Conservation (phyloP, 2,329 filamentous ascomycete species). For the Verticillium nubilum region DNA sequence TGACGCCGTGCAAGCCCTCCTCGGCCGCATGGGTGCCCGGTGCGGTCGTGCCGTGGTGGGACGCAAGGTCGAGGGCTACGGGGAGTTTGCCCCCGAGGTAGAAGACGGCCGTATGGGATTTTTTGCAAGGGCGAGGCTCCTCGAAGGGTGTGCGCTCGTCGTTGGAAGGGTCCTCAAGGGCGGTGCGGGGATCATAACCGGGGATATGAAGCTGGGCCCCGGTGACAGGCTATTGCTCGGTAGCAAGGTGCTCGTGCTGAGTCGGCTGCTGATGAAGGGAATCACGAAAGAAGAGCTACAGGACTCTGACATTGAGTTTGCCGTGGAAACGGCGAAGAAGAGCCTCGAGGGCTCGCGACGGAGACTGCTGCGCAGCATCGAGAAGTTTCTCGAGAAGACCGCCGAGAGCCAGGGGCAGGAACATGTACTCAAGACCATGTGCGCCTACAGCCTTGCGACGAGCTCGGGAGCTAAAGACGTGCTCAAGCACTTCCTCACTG, state of each 20-base stretch:
- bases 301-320: constrained; percentile 25
- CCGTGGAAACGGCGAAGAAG: constrained; percentile 57
- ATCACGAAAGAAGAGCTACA: constrained; percentile 45
- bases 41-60: constrained; percentile 71
- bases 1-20: constrained; percentile 63
- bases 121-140: constrained; percentile 40
- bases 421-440: constrained; percentile 66
- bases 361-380: constrained; percentile 61
- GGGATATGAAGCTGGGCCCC: constrained; percentile 17
- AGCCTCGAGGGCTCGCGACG: constrained; percentile 57
- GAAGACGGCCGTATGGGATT: constrained; percentile 17
- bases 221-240: constrained; percentile 51
- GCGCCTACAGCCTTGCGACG: constrained; percentile 75
- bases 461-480: constrained; percentile 77
- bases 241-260: constrained; percentile 70
- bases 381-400: constrained; percentile 61
- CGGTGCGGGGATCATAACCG: constrained; percentile 10
- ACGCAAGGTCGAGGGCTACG: constrained; percentile 56
- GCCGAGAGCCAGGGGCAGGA: constrained; percentile 42
- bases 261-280: constrained; percentile 68
- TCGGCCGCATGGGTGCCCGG: constrained; percentile 66
- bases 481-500: constrained; percentile 69
- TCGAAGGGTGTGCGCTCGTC: constrained; percentile 46
- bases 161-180: constrained; percentile 43
- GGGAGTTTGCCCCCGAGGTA: constrained; percentile 31